Conservation (phyloP, 202 grass and related monocot genomes). For the Panicum virgatum region DNA sequence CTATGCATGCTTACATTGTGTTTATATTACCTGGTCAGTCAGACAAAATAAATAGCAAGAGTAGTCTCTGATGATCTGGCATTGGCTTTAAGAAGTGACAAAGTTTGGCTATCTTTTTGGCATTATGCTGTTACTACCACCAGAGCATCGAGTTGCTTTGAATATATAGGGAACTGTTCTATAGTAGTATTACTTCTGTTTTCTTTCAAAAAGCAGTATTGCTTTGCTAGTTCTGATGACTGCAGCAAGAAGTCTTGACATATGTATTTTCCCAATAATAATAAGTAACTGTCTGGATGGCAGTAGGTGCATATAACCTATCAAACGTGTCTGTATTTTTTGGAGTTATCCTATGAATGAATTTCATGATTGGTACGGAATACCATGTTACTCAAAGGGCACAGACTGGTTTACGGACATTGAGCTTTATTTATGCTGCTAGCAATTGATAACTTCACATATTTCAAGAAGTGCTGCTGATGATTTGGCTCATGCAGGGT, state of each 20-base stretch:
- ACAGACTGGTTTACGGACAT: not conserved
- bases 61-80: not conserved
- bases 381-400: not conserved
- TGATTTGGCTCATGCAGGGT: slow-evolving; percentile 47
- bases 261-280: slow-evolving; percentile 21
- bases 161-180: not conserved
- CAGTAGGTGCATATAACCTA: not conserved
- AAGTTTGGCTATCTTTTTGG: not conserved
- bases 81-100: not conserved
- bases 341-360: slow-evolving; percentile 8
- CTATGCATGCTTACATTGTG: not conserved
- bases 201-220: not conserved
- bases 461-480: slow-evolving; percentile 1
- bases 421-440: not conserved
- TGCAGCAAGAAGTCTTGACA: not conserved
- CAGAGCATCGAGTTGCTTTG: not conserved
- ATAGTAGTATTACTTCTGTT: not conserved
- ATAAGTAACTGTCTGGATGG: not conserved
- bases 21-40: not conserved
- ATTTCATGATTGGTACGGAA: not conserved
- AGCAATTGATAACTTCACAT: slow-evolving; percentile 15
- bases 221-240: slow-evolving; percentile 14
- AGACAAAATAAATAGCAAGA: not conserved
- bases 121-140: not conserved
- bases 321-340: not conserved